Evolutionary conservation across 805 yeast genomes (phyloP).

Genomic region (Pichia cabralensis): DNA sequence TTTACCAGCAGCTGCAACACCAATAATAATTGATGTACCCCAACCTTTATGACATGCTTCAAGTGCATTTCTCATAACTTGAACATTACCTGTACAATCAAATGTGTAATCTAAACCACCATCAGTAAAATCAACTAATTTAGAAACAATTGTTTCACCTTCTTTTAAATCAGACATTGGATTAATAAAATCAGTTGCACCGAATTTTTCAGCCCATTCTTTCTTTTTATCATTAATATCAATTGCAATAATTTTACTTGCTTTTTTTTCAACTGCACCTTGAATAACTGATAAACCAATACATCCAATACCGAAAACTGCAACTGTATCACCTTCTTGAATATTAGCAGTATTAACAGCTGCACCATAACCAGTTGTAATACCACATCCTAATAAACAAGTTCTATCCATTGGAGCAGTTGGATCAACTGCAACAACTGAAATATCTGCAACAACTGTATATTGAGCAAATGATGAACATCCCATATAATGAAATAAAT

Average conservation of each 20-base stretch:
- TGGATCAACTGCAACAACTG: slow-evolving; percentile 85
- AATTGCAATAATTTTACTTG: slow-evolving; percentile 71
- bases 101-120: slow-evolving; percentile 96
- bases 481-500: slow-evolving; percentile 91
- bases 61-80: slow-evolving; percentile 91
- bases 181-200: slow-evolving; percentile 92
- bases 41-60: slow-evolving; percentile 99
- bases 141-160: slow-evolving; percentile 69
- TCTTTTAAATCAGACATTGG: slow-evolving; percentile 59
- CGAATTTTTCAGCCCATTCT: slow-evolving; percentile 79
- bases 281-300: slow-evolving; percentile 95
- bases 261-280: slow-evolving; percentile 82
- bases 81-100: slow-evolving; percentile 95
- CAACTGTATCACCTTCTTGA: slow-evolving; percentile 84
- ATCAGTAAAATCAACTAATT: slow-evolving; percentile 81
- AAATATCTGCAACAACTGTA: slow-evolving; percentile 96
- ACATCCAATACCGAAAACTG: slow-evolving; percentile 96
- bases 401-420: slow-evolving; percentile 78
- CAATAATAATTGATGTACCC: slow-evolving; percentile 93
- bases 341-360: slow-evolving; percentile 91
- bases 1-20: slow-evolving; percentile 98
- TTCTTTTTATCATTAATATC: slow-evolving; percentile 81
- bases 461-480: slow-evolving; percentile 95
- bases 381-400: slow-evolving; percentile 95
- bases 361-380: slow-evolving; percentile 97